Conservation (phyloP, 352 stramenopile species). For the Phytophthora foliorum region DNA sequence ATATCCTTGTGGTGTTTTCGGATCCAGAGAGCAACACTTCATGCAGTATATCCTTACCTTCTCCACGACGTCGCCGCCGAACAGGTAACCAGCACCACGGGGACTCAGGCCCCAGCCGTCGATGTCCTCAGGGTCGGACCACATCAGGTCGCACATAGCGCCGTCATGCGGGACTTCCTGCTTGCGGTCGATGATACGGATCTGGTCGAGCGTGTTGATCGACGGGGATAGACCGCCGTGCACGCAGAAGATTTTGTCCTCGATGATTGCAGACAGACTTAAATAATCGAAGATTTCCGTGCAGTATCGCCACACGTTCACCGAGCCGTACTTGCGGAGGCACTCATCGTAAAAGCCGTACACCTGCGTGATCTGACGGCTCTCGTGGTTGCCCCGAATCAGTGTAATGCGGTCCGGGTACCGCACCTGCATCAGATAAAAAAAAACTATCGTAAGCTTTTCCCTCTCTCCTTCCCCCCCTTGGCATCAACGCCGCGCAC, state of each 20-base stretch:
- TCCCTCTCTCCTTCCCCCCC: not conserved
- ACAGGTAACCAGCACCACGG: conserved; percentile 98
- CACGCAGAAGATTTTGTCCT: conserved; percentile 99
- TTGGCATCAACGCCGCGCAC: conserved; percentile 53
- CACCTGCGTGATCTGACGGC: conserved; percentile 98
- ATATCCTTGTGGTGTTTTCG: not conserved
- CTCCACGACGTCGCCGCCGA: conserved; percentile 98
- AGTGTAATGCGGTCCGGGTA: conserved; percentile 99
- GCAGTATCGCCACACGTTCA: conserved; percentile 99
- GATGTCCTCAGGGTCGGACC: conserved; percentile 97
- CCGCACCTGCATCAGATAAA: conserved; percentile 68
- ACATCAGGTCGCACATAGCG: conserved; percentile 99
- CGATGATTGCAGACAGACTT: conserved; percentile 98
- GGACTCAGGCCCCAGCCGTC: conserved; percentile 98
- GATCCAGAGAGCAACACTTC: not conserved
- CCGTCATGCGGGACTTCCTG: conserved; percentile 99
- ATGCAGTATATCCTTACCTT: conserved; percentile 65
- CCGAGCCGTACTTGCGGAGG: conserved; percentile 97
- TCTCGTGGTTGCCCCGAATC: conserved; percentile 99
- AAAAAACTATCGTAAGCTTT: not conserved
- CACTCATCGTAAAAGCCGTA: conserved; percentile 99
- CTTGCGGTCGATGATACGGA: conserved; percentile 96
- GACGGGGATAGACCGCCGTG: conserved; percentile 97
- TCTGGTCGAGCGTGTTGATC: conserved; percentile 93
- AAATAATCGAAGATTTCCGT: conserved; percentile 99